Percentiles rank a stretch among this genome's conserved stretches.
phyloP scores from a whole-genome alignment of 2,329 filamentous ascomycete genomes.

The Colletotrichum sp. region DNA sequence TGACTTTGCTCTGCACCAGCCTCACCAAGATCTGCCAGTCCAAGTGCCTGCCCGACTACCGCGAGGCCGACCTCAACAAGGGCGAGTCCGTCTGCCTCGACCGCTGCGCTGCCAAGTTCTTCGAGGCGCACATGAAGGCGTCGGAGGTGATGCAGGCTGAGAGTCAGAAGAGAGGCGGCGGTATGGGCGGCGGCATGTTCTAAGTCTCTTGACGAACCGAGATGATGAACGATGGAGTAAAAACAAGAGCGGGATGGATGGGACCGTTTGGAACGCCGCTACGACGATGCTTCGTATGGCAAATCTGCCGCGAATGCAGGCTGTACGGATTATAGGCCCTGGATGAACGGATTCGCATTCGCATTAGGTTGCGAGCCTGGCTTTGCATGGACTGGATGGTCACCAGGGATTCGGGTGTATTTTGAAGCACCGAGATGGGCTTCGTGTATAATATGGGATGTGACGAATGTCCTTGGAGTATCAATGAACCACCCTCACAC shows the following conservation, averaged over 20 bases:
- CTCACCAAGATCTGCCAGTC: slow-evolving; percentile 87
- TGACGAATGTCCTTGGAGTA: not conserved
- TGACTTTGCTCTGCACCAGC: slow-evolving; percentile 45
- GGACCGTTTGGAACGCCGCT: not conserved
- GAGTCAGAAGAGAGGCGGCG: slow-evolving; percentile 69
- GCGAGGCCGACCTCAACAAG: slow-evolving; percentile 97
- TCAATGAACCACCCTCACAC: slow-evolving; percentile 3
- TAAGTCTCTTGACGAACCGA: slow-evolving; percentile 18
- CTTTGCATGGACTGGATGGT: not conserved
- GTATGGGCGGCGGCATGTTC: slow-evolving; percentile 55
- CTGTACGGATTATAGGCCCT: not conserved
- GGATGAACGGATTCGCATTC: not conserved
- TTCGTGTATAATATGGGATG: slow-evolving; percentile 11
- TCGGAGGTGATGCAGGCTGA: slow-evolving; percentile 95
- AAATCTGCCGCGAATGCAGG: not conserved
- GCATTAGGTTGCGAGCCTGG: not conserved
- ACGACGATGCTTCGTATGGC: not conserved
- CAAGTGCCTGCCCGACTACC: slow-evolving; percentile 97
- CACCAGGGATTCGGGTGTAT: not conserved
- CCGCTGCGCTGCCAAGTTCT: slow-evolving; percentile 97
- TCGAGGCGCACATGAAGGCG: slow-evolving; percentile 97
- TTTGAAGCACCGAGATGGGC: slow-evolving; percentile 2
- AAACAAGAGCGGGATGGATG: not conserved
- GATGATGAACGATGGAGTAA: not conserved
- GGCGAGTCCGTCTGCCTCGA: slow-evolving; percentile 98